Conservation (phyloP, 2,329 filamentous ascomycete species). For the Gnomoniopsis smithogilvyi region DNA sequence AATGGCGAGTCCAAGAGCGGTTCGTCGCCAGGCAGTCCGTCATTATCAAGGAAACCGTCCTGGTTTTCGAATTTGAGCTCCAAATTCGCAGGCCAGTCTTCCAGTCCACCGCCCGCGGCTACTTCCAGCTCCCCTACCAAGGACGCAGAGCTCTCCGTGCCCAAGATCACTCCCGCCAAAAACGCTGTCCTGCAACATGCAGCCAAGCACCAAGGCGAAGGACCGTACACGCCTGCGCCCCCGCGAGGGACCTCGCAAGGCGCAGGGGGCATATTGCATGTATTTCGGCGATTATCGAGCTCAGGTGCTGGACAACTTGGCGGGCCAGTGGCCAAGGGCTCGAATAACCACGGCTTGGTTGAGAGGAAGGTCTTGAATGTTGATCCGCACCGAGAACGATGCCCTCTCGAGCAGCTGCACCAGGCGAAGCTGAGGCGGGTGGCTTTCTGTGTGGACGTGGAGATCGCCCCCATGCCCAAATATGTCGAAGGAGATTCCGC, state of each 20-base stretch:
- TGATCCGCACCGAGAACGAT: slow-evolving; percentile 75
- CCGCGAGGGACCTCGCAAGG: slow-evolving; percentile 52
- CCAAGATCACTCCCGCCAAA: slow-evolving; percentile 48
- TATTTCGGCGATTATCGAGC: slow-evolving; percentile 78
- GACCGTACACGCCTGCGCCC: slow-evolving; percentile 70
- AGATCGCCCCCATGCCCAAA: slow-evolving; percentile 84
- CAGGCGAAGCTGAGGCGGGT: slow-evolving; percentile 80
- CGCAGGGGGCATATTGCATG: slow-evolving; percentile 73
- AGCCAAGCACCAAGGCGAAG: slow-evolving; percentile 53
- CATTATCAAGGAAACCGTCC: slow-evolving; percentile 62
- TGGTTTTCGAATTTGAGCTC: slow-evolving; percentile 95
- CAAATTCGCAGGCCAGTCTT: slow-evolving; percentile 65
- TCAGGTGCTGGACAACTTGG: slow-evolving; percentile 48
- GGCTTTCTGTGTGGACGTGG: slow-evolving; percentile 94
- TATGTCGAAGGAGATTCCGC: slow-evolving; percentile 62
- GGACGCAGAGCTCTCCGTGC: slow-evolving; percentile 42
- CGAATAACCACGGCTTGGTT: slow-evolving; percentile 64
- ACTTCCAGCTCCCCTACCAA: slow-evolving; percentile 32
- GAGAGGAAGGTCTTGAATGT: slow-evolving; percentile 82
- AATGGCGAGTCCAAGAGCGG: slow-evolving; percentile 25
- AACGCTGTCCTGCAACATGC: slow-evolving; percentile 60
- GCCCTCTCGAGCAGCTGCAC: slow-evolving; percentile 74
- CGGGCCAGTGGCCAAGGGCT: slow-evolving; percentile 39
- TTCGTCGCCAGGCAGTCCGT: slow-evolving; percentile 23
- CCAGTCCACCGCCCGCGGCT: slow-evolving; percentile 27